phyloP scores from a whole-genome alignment of 345 rosid species.

The Acer saccharum region DNA sequence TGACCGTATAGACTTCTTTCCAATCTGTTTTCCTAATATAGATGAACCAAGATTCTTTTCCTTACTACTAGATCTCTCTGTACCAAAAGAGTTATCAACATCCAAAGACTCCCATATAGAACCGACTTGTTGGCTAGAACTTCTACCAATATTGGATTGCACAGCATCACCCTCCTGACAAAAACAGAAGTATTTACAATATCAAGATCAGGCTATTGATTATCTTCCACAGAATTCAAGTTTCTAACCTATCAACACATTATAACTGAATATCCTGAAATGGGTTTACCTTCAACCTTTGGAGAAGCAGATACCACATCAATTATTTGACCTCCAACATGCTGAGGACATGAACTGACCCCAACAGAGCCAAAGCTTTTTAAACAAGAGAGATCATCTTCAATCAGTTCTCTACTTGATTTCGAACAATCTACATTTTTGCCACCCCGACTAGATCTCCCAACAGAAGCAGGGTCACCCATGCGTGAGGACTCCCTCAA shows the following conservation, averaged over 20 bases:
- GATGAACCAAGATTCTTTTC: too few relatives aligned
- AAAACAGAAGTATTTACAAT: conserved; percentile 1
- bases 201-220: not conserved
- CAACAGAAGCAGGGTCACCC: conserved; percentile 23
- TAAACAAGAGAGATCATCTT: not conserved
- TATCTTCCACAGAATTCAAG: not conserved
- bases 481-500: conserved; percentile 26
- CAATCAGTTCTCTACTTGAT: conserved; percentile 7
- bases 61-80: too few relatives aligned
- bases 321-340: conserved; percentile 1
- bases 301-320: not conserved
- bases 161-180: conserved; percentile 18
- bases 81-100: not conserved
- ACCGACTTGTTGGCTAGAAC: conserved; percentile 14
- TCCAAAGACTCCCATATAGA: not conserved
- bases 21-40: too few relatives aligned
- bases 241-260: not conserved
- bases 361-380: not conserved
- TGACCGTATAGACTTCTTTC: too few relatives aligned
- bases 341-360: conserved; percentile 6
- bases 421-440: not conserved
- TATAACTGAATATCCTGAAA: not conserved
- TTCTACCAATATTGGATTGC: not conserved
- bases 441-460: conserved; percentile 1
- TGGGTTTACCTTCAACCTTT: not conserved